Base-by-base conservation (phyloP, 148 eudicot genomes). In the Diospyros lotus region DNA sequence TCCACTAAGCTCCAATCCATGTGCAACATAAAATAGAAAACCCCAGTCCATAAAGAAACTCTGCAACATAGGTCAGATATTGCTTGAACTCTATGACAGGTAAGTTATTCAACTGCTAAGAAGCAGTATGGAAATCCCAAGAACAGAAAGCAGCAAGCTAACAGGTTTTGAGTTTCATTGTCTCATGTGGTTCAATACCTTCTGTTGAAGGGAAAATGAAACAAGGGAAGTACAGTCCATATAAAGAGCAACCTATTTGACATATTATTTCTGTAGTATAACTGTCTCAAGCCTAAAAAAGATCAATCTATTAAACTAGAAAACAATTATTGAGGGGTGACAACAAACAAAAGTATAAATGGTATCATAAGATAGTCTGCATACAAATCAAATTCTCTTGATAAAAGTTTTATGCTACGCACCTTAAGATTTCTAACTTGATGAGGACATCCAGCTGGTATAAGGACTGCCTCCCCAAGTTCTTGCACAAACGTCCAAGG, bases 401-500 rank as follows among this genome's bases (percentile, higher is more conserved):
- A 38, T 40, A 38, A 15, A 53, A 55, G 15, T 40, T 28, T 28
- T 28, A 28, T 28, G 28, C 28, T 28, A 46, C 50, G 0, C 46
- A 79, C 82, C 80, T 80, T 66, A 6, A 66, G 68, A 68, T 80
- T 80, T 66, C 83, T 68, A 11, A 80, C 79, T 68, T 80, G 80
- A 67, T 80, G 78, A 59, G 83, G 79, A 42, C 80, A 80, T 48
- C 83, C 83, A 72, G 79, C 73, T 4, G 79, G 83, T 50, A 80
- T 76, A 46, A 80, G 58, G 67, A 76, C 79, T 2, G 79, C 83
- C 64, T 81, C 80, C 48, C 84, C 84, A 64, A 81, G 83, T 68
- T 61, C 53, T 76, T 80, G 83, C 55, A 66, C 79, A 76, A 80
- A 76, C 43, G 83, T 80, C 83, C 83, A 80, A 3, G 83, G 83